Conservation (phyloP, 1,284 basidiomycete genomes). For the Tylopilus sp. region DNA sequence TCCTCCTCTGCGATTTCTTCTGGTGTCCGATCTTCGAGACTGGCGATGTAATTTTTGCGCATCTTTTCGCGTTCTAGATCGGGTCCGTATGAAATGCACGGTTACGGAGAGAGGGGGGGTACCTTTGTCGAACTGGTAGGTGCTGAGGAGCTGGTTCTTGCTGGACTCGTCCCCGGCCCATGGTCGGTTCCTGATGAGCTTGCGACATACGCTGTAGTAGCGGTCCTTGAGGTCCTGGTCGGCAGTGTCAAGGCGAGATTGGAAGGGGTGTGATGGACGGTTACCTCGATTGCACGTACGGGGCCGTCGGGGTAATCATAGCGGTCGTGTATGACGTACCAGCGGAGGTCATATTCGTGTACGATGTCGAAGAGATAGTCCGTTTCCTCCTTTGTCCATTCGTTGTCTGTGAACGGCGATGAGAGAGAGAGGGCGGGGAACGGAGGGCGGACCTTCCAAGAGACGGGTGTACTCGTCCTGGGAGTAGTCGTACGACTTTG, state of each 20-base stretch:
- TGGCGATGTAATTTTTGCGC: constrained; percentile 85
- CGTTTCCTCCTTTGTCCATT: constrained; percentile 95
- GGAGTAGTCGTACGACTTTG: constrained; percentile 78
- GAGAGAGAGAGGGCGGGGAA: not conserved
- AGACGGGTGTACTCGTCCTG: constrained; percentile 87
- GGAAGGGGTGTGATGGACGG: constrained; percentile 10
- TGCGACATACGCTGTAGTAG: constrained; percentile 91
- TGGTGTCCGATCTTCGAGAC: constrained; percentile 82
- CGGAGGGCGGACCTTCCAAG: constrained; percentile 60
- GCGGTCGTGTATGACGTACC: constrained; percentile 89
- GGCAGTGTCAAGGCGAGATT: not conserved
- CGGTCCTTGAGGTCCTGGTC: constrained; percentile 91
- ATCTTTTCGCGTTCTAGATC: constrained; percentile 78
- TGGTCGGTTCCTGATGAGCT: constrained; percentile 81
- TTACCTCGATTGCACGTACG: constrained; percentile 68
- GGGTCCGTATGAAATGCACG: not conserved
- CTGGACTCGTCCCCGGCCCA: constrained; percentile 76
- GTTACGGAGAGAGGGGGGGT: not conserved
- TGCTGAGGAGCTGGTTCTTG: constrained; percentile 67
- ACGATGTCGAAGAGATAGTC: constrained; percentile 88
- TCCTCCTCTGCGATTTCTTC: constrained; percentile 96
- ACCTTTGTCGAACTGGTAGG: constrained; percentile 86
- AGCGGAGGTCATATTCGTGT: constrained; percentile 84
- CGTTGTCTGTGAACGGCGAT: constrained; percentile 52
- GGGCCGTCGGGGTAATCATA: constrained; percentile 70